A percentile compares a stretch with the other conserved stretches of the same genome.
phyloP scores from a whole-genome alignment of 768 basidiomycete species.

The Gymnopilus dilepis region DNA sequence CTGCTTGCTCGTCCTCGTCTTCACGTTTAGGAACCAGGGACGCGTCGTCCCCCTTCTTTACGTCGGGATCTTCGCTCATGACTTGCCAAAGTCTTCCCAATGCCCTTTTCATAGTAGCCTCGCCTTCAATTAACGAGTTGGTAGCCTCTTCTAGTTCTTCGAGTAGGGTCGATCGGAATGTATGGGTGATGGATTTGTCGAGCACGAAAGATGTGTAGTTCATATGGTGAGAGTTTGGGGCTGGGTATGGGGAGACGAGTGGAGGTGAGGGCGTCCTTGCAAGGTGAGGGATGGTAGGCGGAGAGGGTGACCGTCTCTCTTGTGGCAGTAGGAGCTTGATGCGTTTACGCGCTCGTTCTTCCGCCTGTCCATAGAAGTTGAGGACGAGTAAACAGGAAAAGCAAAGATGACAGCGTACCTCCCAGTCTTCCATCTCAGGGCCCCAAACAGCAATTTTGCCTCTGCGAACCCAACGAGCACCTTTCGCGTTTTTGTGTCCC shows the following conservation, averaged over 20 bases:
- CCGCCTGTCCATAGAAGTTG: constrained; percentile 53
- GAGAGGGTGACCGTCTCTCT: constrained; percentile 70
- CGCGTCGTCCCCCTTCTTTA: constrained; percentile 34
- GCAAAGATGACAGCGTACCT: constrained; percentile 51
- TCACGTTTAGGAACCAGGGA: constrained; percentile 70
- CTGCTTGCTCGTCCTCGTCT: constrained; percentile 63
- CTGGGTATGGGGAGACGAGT: constrained; percentile 74
- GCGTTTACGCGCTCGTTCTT: constrained; percentile 84
- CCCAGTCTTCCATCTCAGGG: constrained; percentile 84
- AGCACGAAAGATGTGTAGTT: constrained; percentile 86
- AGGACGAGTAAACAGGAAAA: constrained; percentile 5
- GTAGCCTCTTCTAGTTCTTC: constrained; percentile 85
- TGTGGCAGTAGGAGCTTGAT: constrained; percentile 69
- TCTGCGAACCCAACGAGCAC: constrained; percentile 81
- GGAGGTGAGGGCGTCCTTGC: constrained; percentile 80
- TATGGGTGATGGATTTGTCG: constrained; percentile 83
- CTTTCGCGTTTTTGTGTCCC: constrained; percentile 78
- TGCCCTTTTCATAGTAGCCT: constrained; percentile 72
- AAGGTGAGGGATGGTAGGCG: constrained; percentile 75
- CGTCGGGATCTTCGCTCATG: constrained; percentile 71
- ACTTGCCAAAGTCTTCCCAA: constrained; percentile 84
- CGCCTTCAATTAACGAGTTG: constrained; percentile 84
- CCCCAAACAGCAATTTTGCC: constrained; percentile 88
- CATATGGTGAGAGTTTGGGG: constrained; percentile 69
- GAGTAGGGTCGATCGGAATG: constrained; percentile 78